Evolutionary conservation across 2,329 filamentous ascomycete species (phyloP).

Genomic region (Cytospora chrysosperma): DNA sequence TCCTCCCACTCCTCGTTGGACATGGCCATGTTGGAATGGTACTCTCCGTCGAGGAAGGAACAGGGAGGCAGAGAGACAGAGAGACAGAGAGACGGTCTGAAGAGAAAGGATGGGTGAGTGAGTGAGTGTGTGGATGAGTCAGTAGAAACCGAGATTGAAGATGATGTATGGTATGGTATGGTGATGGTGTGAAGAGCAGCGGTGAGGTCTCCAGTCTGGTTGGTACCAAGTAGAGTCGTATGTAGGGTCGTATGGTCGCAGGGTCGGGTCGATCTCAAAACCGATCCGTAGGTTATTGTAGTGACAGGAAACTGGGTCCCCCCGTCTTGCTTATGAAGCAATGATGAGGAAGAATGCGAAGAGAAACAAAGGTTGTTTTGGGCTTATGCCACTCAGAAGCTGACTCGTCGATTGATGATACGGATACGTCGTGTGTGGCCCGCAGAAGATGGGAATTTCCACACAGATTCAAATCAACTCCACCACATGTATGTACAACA

Average conservation of each 20-base stretch:
- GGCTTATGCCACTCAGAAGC: neutral
- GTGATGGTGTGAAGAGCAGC: neutral
- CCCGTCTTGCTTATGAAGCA: neutral
- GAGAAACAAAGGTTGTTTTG: no score
- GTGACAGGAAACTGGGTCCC: neutral
- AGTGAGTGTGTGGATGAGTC: conserved; percentile 3
- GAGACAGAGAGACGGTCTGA: neutral
- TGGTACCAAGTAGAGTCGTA: neutral
- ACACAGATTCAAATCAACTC: neutral
- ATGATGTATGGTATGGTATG: conserved; percentile 8
- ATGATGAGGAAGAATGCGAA: neutral
- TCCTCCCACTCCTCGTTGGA: conserved; percentile 60
- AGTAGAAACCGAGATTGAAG: neutral
- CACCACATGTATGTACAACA: neutral
- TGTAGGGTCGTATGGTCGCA: no score
- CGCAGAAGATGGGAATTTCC: neutral
- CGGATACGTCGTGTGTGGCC: neutral
- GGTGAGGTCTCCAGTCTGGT: neutral
- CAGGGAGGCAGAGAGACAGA: neutral
- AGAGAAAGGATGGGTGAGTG: neutral
- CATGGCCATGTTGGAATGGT: conserved; percentile 37
- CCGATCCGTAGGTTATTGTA: neutral
- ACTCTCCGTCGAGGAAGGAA: neutral
- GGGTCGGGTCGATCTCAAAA: neutral
- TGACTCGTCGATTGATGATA: neutral